Evolutionary conservation across 176 grass and related monocot species (phyloP).

Genomic region (Eleusine indica): DNA sequence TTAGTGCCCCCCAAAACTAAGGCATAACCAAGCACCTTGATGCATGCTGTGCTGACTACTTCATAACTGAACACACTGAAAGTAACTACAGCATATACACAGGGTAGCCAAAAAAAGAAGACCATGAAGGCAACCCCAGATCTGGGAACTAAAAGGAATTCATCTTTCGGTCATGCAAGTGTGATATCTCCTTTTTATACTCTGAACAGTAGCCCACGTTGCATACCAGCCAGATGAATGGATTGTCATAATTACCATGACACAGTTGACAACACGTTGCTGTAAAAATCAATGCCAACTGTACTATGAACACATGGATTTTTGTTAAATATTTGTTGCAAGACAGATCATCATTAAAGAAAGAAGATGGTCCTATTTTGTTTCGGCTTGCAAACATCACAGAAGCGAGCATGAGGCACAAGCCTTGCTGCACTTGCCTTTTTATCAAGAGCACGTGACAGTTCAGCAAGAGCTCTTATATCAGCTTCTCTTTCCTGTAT

Average conservation of each 20-base stretch:
- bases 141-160: conserved; percentile 28
- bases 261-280: not conserved
- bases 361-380: not conserved
- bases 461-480: conserved; percentile 94
- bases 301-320: not conserved
- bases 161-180: not conserved
- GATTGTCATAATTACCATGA: not conserved
- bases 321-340: not conserved
- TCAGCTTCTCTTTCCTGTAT: conserved; percentile 99
- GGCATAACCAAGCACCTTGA: not conserved
- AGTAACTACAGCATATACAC: not conserved
- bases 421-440: conserved; percentile 57
- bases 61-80: not conserved
- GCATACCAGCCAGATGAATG: not conserved
- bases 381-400: conserved; percentile 10
- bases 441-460: conserved; percentile 93
- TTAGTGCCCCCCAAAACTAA: not conserved
- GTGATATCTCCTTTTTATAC: conserved; percentile 10
- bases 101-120: not conserved
- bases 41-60: not conserved
- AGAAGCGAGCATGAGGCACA: conserved; percentile 7
- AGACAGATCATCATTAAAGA: not conserved
- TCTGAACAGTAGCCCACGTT: not conserved
- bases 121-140: not conserved
- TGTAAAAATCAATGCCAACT: not conserved